Percentiles rank a stretch among this genome's conserved stretches.
Conservation (phyloP, 495 filamentous ascomycete genomes). For the Filosporella fistucella region DNA sequence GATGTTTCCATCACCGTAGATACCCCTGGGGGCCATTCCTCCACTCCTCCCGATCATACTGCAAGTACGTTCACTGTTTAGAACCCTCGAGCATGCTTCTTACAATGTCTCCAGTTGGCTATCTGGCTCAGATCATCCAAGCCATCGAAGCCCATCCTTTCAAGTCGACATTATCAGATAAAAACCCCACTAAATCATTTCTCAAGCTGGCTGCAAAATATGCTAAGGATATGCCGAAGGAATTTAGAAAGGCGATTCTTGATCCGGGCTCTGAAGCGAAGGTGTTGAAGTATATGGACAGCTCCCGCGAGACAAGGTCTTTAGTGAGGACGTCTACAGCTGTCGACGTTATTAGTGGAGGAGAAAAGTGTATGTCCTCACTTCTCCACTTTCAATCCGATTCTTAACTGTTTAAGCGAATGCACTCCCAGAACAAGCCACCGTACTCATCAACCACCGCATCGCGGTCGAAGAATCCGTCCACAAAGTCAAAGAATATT, state of each 20-base stretch:
- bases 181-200: slow-evolving; percentile 55
- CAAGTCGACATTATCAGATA: slow-evolving; percentile 42
- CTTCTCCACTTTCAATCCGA: too few species aligned
- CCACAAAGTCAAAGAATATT: slow-evolving; percentile 44
- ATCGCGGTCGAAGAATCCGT: slow-evolving; percentile 60
- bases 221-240: slow-evolving; percentile 41
- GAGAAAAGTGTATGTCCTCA: slow-evolving; percentile 41
- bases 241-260: slow-evolving; percentile 39
- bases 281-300: slow-evolving; percentile 26
- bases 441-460: slow-evolving; percentile 59
- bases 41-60: slow-evolving; percentile 60
- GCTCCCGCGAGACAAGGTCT: slow-evolving; percentile 35
- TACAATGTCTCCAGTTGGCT: slow-evolving; percentile 38
- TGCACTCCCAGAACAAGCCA: slow-evolving; percentile 60
- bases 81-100: not conserved
- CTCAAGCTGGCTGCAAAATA: slow-evolving; percentile 58
- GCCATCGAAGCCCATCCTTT: slow-evolving; percentile 60
- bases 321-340: slow-evolving; percentile 51
- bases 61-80: slow-evolving; percentile 30
- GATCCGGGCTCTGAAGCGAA: slow-evolving; percentile 20
- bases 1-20: slow-evolving; percentile 57
- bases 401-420: slow-evolving; percentile 43
- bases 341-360: slow-evolving; percentile 57
- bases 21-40: slow-evolving; percentile 62
- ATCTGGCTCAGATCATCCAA: slow-evolving; percentile 61